Conservation (phyloP, 129 eudicot genomes). For the Silybum marianum region DNA sequence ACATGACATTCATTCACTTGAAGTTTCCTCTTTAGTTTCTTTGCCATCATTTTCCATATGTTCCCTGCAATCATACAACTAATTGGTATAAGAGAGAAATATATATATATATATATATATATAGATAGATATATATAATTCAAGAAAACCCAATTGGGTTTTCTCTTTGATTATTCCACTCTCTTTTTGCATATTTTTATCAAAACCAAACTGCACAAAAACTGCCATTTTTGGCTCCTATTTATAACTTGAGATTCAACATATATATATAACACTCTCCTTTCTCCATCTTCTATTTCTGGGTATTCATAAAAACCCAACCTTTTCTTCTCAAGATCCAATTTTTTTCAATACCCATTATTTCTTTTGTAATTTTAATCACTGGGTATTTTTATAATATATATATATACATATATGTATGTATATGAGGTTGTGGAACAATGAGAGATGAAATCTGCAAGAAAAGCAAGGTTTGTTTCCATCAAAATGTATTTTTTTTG, state of each 20-base stretch:
- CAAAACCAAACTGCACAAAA: slow-evolving; percentile 44
- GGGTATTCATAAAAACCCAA: slow-evolving; percentile 19
- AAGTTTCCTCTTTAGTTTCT: slow-evolving; percentile 20
- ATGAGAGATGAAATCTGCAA: slow-evolving; percentile 83
- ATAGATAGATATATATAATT: slow-evolving; percentile 13
- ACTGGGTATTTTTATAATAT: slow-evolving; percentile 15
- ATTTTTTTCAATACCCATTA: slow-evolving; percentile 29
- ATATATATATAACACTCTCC: slow-evolving; percentile 10
- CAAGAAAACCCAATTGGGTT: slow-evolving; percentile 37
- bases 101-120: background rate
- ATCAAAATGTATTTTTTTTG: slow-evolving; percentile 14
- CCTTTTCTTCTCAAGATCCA: slow-evolving; percentile 28
- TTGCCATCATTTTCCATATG: slow-evolving; percentile 33
- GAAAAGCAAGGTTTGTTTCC: slow-evolving; percentile 82
- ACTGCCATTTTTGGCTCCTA: slow-evolving; percentile 42
- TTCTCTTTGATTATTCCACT: slow-evolving; percentile 43
- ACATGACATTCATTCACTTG: slow-evolving; percentile 21
- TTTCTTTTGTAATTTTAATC: slow-evolving; percentile 20
- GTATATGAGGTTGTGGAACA: slow-evolving; percentile 51
- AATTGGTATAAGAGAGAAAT: slow-evolving; percentile 19
- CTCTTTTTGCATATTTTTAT: slow-evolving; percentile 24
- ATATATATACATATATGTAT: background rate
- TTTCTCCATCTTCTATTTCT: slow-evolving; percentile 7
- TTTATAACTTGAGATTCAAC: slow-evolving; percentile 39
- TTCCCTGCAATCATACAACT: slow-evolving; percentile 32